phyloP scores from a whole-genome alignment of 192 early-diverging fungal genomes.

The Backusella circina region DNA sequence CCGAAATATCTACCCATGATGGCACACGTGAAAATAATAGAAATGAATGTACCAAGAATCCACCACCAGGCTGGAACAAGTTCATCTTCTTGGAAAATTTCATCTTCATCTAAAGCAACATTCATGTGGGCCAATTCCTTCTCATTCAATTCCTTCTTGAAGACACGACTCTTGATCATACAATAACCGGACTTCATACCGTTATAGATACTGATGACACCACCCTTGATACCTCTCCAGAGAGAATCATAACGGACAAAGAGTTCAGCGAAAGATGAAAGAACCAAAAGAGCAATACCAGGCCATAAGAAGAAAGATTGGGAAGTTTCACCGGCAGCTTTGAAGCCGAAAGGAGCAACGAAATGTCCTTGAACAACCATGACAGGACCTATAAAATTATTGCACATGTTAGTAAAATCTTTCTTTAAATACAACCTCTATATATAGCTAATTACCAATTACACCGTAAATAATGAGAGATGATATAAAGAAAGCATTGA shows the following conservation, averaged over 20 bases:
- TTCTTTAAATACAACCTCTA: too few relatives aligned
- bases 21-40: conserved; percentile 48
- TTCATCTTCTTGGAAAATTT: conserved; percentile 42
- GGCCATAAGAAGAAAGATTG: conserved; percentile 72
- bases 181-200: background rate
- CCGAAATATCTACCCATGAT: conserved; percentile 56
- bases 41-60: conserved; percentile 47
- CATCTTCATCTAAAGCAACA: conserved; percentile 28
- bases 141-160: background rate
- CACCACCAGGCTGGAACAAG: conserved; percentile 56
- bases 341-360: conserved; percentile 30
- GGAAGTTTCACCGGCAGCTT: conserved; percentile 35
- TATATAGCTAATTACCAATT: conserved; percentile 21
- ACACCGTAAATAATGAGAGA: conserved; percentile 54
- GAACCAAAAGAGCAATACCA: conserved; percentile 64
- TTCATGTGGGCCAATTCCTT: background rate
- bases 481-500: conserved; percentile 51
- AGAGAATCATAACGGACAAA: conserved; percentile 43
- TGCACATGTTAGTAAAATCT: too few relatives aligned
- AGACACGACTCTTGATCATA: conserved; percentile 8
- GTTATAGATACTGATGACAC: background rate
- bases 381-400: conserved; percentile 32
- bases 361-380: conserved; percentile 41
- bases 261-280: conserved; percentile 60
- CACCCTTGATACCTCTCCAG: conserved; percentile 42